Evolutionary conservation across 148 eudicot genomes (phyloP), one percentile per base, ranked within the genome.

Genomic region (Diospyros kaki): DNA sequence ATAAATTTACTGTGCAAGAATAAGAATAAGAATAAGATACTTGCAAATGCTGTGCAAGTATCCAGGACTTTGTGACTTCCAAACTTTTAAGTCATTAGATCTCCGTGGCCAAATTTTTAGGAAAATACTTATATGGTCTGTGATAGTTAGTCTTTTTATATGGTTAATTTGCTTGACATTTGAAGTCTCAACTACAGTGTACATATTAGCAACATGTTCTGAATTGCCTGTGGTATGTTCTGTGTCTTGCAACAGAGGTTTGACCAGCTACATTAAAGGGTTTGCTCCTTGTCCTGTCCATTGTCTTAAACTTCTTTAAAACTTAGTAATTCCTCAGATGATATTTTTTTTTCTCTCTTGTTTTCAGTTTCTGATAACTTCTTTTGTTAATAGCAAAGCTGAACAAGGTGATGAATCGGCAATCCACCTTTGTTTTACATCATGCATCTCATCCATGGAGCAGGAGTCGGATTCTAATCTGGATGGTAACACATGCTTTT

Each of bases 391-490:
- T 76, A 84, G 91, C 89, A 69, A 90, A 78, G 82, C 89, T 77
- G 82, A 91, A 80, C 79, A 96, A 84, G 77, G 93, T 89, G 58
- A 96, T 96, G 93, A 90, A 93, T 72, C 89, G 97, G 43, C 99
- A 91, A 84, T 84, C 91, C 58, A 96, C 97, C 66, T 96, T 96
- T 83, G 94, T 90, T 42, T 72, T 88, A 79, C 97, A 96, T 79
- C 98, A 93, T 72, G 94, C 99, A 69, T 89, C 98, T 42, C 99
- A 96, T 81, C 99, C 99, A 40, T 96, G 98, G 99, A 96, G 93
- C 78, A 82, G 94, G 76, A 96, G 89, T 75, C 87, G 87, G 9
- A 73, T 96, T 77, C 90, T 96, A 44, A 93, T 93, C 45, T 96
- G 99, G 99, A 93, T 96, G 98, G 99, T 95, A 85, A 71, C 28